These are phyloP conservation scores for Leishmania tarentolae DNA, from an alignment of 208 protist genomes.

Conservation along the genomic window DNA sequence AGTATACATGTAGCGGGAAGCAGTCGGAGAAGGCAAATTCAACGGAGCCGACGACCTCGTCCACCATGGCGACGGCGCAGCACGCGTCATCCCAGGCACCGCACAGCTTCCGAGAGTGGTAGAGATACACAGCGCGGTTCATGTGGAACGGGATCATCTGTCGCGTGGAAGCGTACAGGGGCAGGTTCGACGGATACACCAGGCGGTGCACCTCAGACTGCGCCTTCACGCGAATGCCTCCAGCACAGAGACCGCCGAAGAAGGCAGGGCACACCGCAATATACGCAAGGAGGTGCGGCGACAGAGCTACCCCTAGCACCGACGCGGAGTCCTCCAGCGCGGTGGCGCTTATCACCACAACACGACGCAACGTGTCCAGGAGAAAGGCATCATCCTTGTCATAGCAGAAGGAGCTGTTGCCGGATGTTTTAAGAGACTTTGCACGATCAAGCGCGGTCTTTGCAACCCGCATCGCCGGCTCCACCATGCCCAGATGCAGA, in stretches of 20 bases:
- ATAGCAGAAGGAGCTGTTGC: background rate
- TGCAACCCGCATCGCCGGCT: slow-evolving; percentile 43
- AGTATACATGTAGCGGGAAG: slow-evolving; percentile 66
- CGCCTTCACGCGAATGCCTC: slow-evolving; percentile 39
- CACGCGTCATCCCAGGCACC: slow-evolving; percentile 70
- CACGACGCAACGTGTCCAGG: slow-evolving; percentile 37
- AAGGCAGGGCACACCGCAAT: slow-evolving; percentile 67
- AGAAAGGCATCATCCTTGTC: slow-evolving; percentile 12
- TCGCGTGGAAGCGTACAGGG: slow-evolving; percentile 50
- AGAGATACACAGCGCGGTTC: slow-evolving; percentile 59
- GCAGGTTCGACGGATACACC: slow-evolving; percentile 53
- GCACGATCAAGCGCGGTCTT: slow-evolving; percentile 21
- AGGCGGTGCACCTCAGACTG: slow-evolving; percentile 34
- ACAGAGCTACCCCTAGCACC: slow-evolving; percentile 47
- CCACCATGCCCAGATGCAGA: slow-evolving; percentile 67
- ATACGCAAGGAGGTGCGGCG: slow-evolving; percentile 56
- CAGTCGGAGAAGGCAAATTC: slow-evolving; percentile 79
- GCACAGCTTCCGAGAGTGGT: slow-evolving; percentile 31
- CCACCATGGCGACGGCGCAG: slow-evolving; percentile 67
- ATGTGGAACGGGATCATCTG: slow-evolving; percentile 73
- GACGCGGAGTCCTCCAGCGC: slow-evolving; percentile 70
- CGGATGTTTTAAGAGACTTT: background rate
- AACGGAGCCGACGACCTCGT: slow-evolving; percentile 74
- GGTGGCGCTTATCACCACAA: slow-evolving; percentile 47
- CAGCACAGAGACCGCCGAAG: slow-evolving; percentile 62